Evolutionary conservation across 176 grass and related monocot genomes (phyloP).

Genomic region (Calamus simplicifolius): DNA sequence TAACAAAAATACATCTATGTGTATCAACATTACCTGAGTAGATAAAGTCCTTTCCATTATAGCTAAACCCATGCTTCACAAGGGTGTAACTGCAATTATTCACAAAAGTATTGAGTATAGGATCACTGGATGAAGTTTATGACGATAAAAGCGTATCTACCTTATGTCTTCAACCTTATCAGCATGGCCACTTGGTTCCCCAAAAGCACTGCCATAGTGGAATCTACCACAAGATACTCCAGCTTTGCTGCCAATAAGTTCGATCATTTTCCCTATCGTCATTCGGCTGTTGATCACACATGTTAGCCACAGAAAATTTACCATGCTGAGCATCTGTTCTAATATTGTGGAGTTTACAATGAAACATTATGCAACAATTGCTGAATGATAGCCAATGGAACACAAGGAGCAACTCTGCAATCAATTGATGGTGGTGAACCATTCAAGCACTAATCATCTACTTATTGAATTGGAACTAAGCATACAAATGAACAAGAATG

Average conservation of each 20-base stretch:
- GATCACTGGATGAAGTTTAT: background rate
- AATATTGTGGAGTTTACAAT: no score
- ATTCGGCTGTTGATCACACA: conserved; percentile 48
- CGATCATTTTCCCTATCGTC: conserved; percentile 99
- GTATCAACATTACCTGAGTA: conserved; percentile 53
- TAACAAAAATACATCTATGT: no score
- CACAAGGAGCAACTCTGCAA: no score
- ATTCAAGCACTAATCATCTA: no score
- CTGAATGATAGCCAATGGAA: no score
- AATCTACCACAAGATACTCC: conserved; percentile 83
- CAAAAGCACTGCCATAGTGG: conserved; percentile 95
- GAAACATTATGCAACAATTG: no score
- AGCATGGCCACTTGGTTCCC: conserved; percentile 80
- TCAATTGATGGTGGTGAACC: no score
- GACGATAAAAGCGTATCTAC: conserved; percentile 14
- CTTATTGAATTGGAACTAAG: no score
- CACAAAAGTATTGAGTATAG: conserved; percentile 19
- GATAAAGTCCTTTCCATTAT: conserved; percentile 89
- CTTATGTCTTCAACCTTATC: conserved; percentile 92
- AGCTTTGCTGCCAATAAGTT: conserved; percentile 93
- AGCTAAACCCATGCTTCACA: conserved; percentile 87
- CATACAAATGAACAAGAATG: no score
- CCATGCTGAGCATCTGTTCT: no score
- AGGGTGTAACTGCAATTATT: conserved; percentile 54
- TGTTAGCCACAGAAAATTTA: no score